These are phyloP conservation scores for Sparassis latifolia DNA, from an alignment of 1,284 basidiomycete species.

Conservation along the genomic window DNA sequence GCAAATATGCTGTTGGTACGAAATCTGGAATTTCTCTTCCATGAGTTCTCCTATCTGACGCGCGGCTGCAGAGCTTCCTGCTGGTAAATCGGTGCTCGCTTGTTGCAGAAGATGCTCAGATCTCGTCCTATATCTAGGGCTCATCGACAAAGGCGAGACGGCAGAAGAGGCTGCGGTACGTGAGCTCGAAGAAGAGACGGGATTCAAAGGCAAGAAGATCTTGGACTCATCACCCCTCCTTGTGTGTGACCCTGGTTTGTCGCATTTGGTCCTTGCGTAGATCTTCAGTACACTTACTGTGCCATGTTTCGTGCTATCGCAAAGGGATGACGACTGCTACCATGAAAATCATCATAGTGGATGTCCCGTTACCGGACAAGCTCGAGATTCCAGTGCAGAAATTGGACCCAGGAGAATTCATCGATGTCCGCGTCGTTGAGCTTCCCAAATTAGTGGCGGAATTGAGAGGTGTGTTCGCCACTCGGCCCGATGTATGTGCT, in stretches of 20 bases:
- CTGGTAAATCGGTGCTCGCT: slow-evolving; percentile 39
- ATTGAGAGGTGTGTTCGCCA: slow-evolving; percentile 50
- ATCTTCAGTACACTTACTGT: neutral
- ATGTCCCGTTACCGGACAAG: slow-evolving; percentile 53
- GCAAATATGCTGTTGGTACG: slow-evolving; percentile 67
- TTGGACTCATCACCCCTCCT: slow-evolving; percentile 63
- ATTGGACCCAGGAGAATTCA: slow-evolving; percentile 79
- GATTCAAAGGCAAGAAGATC: slow-evolving; percentile 64
- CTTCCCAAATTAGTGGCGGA: slow-evolving; percentile 54
- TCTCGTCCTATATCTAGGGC: slow-evolving; percentile 34
- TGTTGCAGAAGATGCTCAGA: neutral
- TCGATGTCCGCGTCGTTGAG: slow-evolving; percentile 68
- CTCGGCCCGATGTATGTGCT: neutral
- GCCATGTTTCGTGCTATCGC: neutral
- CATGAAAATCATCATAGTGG: slow-evolving; percentile 70
- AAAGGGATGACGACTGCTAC: slow-evolving; percentile 79
- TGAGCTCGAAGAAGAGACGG: slow-evolving; percentile 89
- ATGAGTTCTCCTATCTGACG: neutral
- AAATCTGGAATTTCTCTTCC: neutral
- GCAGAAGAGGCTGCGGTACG: slow-evolving; percentile 74
- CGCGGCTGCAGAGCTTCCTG: slow-evolving; percentile 66
- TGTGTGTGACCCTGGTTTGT: slow-evolving; percentile 71
- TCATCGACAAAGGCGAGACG: slow-evolving; percentile 80
- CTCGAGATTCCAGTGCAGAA: slow-evolving; percentile 57
- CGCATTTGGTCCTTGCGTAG: neutral